phyloP scores from a whole-genome alignment of 2,329 filamentous ascomycete species.

The Alternaria longipes region DNA sequence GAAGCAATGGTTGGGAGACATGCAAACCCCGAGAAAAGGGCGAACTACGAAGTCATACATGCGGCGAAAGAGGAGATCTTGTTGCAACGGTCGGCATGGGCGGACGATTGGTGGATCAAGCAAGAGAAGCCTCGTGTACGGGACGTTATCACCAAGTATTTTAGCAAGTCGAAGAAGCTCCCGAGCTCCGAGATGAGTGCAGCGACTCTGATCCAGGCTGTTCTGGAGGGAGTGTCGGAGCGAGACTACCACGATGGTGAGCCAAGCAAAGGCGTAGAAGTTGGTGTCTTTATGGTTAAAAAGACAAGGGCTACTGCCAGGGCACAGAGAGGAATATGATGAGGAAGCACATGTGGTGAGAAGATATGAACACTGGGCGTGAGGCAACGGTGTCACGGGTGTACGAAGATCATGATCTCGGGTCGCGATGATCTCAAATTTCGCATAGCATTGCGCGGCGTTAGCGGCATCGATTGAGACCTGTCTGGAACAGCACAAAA shows the following conservation, averaged over 20 bases:
- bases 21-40: conserved; percentile 39
- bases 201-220: conserved; percentile 65
- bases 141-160: conserved; percentile 58
- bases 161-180: conserved; percentile 55
- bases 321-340: conserved; percentile 7
- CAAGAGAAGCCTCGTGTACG: conserved; percentile 69
- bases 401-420: conserved; percentile 6
- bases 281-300: conserved; percentile 59
- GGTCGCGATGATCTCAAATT: conserved; percentile 14
- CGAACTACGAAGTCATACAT: conserved; percentile 58
- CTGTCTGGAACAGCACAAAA: conserved; percentile 21
- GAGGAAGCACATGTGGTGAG: not conserved
- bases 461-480: conserved; percentile 16
- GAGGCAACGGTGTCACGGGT: not conserved
- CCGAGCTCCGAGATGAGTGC: conserved; percentile 59
- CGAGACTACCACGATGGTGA: conserved; percentile 57
- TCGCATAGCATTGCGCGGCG: conserved; percentile 31
- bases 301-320: conserved; percentile 28
- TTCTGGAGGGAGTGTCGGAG: conserved; percentile 66
- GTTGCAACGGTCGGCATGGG: conserved; percentile 65
- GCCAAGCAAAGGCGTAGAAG: conserved; percentile 57
- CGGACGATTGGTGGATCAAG: conserved; percentile 69
- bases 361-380: not conserved
- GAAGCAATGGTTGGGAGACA: conserved; percentile 37
- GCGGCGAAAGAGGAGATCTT: conserved; percentile 61